Evolutionary conservation across 1,284 basidiomycete species (phyloP).

Genomic region (Irpex sp.): DNA sequence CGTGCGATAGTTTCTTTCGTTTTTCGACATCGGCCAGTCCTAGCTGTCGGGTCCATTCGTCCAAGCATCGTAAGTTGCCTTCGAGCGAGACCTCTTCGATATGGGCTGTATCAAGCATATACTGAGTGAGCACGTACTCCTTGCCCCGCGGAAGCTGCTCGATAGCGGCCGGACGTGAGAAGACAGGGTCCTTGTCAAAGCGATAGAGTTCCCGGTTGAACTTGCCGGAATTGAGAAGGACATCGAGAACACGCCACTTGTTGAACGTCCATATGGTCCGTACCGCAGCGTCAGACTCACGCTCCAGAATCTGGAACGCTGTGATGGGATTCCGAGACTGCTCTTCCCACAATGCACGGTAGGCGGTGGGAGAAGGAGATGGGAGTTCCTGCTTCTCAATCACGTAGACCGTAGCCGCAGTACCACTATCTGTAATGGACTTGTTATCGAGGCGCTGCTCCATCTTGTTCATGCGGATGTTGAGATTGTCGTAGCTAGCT

Average conservation of each 20-base stretch:
- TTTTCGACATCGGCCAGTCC: conserved; percentile 9
- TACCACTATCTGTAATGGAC: conserved; percentile 32
- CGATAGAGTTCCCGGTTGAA: conserved; percentile 20
- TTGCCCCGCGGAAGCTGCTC: conserved; percentile 24
- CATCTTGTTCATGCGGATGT: conserved; percentile 31
- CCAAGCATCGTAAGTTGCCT: conserved; percentile 25
- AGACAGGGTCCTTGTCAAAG: conserved; percentile 8
- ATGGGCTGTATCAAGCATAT: conserved; percentile 29
- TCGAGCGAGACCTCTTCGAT: conserved; percentile 35
- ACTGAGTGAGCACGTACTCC: conserved; percentile 24
- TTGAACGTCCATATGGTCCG: conserved; percentile 13
- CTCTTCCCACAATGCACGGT: conserved; percentile 18
- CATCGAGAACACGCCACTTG: conserved; percentile 1
- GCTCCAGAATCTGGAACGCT: conserved; percentile 18
- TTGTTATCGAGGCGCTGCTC: conserved; percentile 33
- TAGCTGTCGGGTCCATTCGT: conserved; percentile 19
- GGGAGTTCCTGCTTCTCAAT: conserved; percentile 19
- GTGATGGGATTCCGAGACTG: conserved; percentile 23
- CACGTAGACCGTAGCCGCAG: conserved; percentile 32
- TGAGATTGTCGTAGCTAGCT: conserved; percentile 36
- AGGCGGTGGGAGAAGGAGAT: conserved; percentile 14
- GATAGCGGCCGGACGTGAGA: conserved; percentile 25
- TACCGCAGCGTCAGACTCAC: conserved; percentile 14
- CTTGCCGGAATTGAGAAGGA: conserved; percentile 4
- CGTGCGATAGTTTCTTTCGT: conserved; percentile 4